Conservation (phyloP, 2,329 filamentous ascomycete species). For the Knufia fluminis region DNA sequence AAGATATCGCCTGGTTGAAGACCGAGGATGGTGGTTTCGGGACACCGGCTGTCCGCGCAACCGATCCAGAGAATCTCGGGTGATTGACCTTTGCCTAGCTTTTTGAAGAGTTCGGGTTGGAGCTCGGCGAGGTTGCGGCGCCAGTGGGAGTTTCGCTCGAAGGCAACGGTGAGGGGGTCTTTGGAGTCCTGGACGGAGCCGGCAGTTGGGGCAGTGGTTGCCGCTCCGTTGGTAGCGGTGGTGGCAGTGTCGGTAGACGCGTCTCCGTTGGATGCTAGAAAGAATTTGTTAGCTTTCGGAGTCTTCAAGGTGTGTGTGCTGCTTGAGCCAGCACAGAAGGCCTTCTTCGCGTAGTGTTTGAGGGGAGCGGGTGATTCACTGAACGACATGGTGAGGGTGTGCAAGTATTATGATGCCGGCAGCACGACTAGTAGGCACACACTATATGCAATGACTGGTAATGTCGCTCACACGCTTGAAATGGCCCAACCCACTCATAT, state of each 20-base stretch:
- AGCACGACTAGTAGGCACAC: too few relatives aligned
- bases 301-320: not conserved
- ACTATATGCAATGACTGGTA: too few relatives aligned
- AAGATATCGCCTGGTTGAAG: conserved; percentile 77
- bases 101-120: conserved; percentile 61
- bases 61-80: conserved; percentile 66
- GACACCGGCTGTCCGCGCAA: conserved; percentile 76
- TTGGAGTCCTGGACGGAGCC: not conserved
- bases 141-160: conserved; percentile 22
- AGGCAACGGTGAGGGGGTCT: conserved; percentile 20
- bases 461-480: too few relatives aligned
- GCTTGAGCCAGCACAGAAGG: too few relatives aligned
- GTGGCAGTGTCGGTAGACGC: too few relatives aligned
- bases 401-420: too few relatives aligned
- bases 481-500: too few relatives aligned
- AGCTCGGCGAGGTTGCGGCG: conserved; percentile 21
- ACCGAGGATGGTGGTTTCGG: conserved; percentile 66
- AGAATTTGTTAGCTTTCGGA: not conserved
- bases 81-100: conserved; percentile 57
- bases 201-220: not conserved
- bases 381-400: too few relatives aligned
- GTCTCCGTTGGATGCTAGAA: conserved; percentile 1
- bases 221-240: not conserved
- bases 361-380: too few relatives aligned
- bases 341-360: too few relatives aligned